phyloP scores from a whole-genome alignment of 2,329 filamentous ascomycete species.

The Trichoderma arundinaceum region DNA sequence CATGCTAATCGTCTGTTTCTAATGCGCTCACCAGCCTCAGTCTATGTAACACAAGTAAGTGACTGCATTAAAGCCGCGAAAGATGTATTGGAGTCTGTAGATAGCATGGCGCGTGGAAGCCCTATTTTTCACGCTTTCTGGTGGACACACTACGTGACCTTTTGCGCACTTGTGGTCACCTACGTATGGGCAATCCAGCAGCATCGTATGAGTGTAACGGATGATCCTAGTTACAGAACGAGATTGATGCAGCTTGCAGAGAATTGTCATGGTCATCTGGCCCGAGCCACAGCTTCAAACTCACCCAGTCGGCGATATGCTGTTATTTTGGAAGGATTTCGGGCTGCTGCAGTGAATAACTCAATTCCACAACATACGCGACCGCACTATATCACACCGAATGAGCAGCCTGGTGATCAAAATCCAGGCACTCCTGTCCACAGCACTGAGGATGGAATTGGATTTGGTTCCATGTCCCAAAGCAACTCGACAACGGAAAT shows the following conservation, averaged over 20 bases:
- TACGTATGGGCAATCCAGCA: slow-evolving; percentile 61
- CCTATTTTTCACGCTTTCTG: slow-evolving; percentile 56
- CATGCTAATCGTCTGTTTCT: slow-evolving; percentile 62
- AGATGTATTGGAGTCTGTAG: slow-evolving; percentile 51
- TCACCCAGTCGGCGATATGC: slow-evolving; percentile 56
- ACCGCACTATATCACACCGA: not conserved
- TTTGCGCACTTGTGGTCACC: slow-evolving; percentile 58
- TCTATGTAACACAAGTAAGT: slow-evolving; percentile 40
- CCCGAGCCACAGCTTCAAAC: slow-evolving; percentile 45
- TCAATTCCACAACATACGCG: slow-evolving; percentile 15
- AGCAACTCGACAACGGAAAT: not conserved
- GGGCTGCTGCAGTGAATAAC: slow-evolving; percentile 35
- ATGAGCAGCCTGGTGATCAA: not conserved
- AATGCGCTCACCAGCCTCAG: slow-evolving; percentile 43
- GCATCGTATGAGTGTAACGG: slow-evolving; percentile 31
- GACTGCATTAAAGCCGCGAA: slow-evolving; percentile 56
- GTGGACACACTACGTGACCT: slow-evolving; percentile 60
- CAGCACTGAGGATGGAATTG: not conserved
- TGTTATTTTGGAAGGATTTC: slow-evolving; percentile 58
- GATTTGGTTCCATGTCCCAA: not conserved
- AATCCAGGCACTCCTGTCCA: not conserved
- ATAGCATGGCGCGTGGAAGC: slow-evolving; percentile 47
- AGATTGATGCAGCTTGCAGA: slow-evolving; percentile 50
- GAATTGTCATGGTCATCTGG: slow-evolving; percentile 54
- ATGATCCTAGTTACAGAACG: slow-evolving; percentile 20